Percentiles rank a stretch among this genome's conserved stretches.
Conservation (phyloP, 768 basidiomycete genomes). For the Lactifluus pinguis region DNA sequence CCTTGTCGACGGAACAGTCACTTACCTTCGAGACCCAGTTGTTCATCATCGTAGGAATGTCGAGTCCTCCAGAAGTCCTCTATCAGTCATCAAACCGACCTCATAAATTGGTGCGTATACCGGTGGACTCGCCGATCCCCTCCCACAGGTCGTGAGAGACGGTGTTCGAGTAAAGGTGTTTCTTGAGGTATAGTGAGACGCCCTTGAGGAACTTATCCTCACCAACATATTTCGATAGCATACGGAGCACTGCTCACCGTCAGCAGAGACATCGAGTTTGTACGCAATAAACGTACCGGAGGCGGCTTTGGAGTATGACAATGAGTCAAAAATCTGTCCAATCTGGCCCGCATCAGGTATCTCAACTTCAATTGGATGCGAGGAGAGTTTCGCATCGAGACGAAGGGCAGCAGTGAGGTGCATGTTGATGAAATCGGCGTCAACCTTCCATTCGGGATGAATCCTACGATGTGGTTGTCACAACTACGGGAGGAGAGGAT, state of each 20-base stretch:
- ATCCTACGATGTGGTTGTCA: slow-evolving; percentile 34
- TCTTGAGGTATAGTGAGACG: slow-evolving; percentile 87
- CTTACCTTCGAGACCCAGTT: slow-evolving; percentile 80
- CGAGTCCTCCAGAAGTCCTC: slow-evolving; percentile 34
- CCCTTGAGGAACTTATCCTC: slow-evolving; percentile 82
- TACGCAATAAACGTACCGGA: slow-evolving; percentile 39
- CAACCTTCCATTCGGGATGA: slow-evolving; percentile 81
- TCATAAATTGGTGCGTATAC: slow-evolving; percentile 21
- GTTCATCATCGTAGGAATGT: slow-evolving; percentile 77
- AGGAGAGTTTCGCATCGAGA: slow-evolving; percentile 78
- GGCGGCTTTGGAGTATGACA: slow-evolving; percentile 81
- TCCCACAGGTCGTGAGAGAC: slow-evolving; percentile 83
- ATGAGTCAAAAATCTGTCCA: slow-evolving; percentile 75
- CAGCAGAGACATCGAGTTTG: not conserved
- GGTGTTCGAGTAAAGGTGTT: slow-evolving; percentile 76
- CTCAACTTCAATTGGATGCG: slow-evolving; percentile 89
- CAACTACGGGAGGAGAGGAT: not conserved
- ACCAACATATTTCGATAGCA: slow-evolving; percentile 84
- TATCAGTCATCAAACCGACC: not conserved
- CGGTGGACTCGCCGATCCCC: slow-evolving; percentile 70
- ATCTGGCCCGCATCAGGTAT: slow-evolving; percentile 77
- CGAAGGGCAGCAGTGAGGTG: slow-evolving; percentile 69
- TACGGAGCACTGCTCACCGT: slow-evolving; percentile 64
- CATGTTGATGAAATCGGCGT: slow-evolving; percentile 70
- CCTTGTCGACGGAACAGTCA: not conserved